These are phyloP conservation scores for Penicillium pancosmium DNA, from an alignment of 495 filamentous ascomycete species.

Conservation along the genomic window DNA sequence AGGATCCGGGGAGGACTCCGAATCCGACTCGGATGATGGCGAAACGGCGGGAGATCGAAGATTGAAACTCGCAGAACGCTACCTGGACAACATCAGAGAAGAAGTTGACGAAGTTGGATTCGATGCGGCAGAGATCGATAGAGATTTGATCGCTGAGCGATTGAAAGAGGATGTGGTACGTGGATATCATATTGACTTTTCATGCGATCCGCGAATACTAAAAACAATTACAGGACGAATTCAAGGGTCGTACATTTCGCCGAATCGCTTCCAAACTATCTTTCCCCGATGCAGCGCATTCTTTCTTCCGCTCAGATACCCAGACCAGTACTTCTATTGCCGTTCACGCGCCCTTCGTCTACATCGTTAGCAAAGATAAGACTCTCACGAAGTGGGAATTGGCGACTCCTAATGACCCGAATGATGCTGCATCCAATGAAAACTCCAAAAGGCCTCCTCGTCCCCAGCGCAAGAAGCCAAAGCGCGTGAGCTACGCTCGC, in stretches of 20 bases:
- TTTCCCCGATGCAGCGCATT: conserved; percentile 62
- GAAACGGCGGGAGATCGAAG: conserved; percentile 90
- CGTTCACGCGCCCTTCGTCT: conserved; percentile 73
- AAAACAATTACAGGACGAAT: conserved; percentile 61
- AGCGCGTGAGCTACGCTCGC: conserved; percentile 64
- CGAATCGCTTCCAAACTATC: conserved; percentile 70
- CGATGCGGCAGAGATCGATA: conserved; percentile 90
- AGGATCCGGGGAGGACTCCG: conserved; percentile 48
- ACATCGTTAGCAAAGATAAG: conserved; percentile 85
- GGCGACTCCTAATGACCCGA: conserved; percentile 38
- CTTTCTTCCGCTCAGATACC: conserved; percentile 75
- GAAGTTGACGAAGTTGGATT: conserved; percentile 85
- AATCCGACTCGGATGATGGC: conserved; percentile 59
- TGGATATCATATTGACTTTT: conserved; percentile 11
- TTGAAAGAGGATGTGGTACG: conserved; percentile 83
- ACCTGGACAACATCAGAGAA: conserved; percentile 83
- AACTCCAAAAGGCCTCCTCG: conserved; percentile 65
- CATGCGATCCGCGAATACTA: conserved; percentile 7
- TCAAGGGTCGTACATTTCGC: conserved; percentile 86
- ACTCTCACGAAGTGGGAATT: conserved; percentile 87
- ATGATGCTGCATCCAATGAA: conserved; percentile 45
- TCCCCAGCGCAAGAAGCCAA: conserved; percentile 70
- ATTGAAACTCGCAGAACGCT: conserved; percentile 86
- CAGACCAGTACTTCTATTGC: conserved; percentile 79
- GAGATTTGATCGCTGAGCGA: conserved; percentile 85